phyloP scores from a whole-genome alignment of 441 rosid genomes.

The Erodium moschatum region DNA sequence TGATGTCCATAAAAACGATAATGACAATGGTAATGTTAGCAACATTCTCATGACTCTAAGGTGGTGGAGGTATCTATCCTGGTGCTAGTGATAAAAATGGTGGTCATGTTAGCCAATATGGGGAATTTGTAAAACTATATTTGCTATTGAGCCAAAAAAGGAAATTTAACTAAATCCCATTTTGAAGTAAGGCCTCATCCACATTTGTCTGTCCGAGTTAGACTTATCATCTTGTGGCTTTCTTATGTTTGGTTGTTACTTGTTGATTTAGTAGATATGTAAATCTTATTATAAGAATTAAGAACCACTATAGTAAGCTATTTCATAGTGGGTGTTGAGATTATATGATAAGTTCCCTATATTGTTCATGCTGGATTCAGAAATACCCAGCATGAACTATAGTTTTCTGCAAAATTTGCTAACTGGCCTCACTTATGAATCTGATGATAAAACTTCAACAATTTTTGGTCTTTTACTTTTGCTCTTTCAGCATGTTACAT shows the following conservation, averaged over 20 bases:
- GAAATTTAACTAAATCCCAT: neutral
- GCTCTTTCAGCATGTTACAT: neutral
- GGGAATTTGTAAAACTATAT: neutral
- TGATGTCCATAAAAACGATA: neutral
- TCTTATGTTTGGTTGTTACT: neutral
- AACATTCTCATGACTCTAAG: neutral
- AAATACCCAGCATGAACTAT: neutral
- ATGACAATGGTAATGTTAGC: neutral
- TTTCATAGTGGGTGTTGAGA: neutral
- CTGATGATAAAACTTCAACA: neutral
- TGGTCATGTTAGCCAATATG: neutral
- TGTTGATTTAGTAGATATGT: neutral
- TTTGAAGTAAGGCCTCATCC: neutral
- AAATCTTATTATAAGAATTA: neutral
- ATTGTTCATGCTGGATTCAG: neutral
- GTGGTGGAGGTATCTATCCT: neutral
- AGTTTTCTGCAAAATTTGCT: neutral
- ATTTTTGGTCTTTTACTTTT: neutral
- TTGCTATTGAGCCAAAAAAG: neutral
- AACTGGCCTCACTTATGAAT: neutral
- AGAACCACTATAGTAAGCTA: neutral
- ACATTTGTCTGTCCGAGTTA: no score
- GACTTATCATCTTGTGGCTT: no score
- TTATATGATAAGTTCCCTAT: conserved; percentile 1
- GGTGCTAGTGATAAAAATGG: neutral